Evolutionary conservation across 1,284 basidiomycete genomes (phyloP), one percentile per base, ranked within the genome.

Genomic region (Fistulinella cinereoalba): DNA sequence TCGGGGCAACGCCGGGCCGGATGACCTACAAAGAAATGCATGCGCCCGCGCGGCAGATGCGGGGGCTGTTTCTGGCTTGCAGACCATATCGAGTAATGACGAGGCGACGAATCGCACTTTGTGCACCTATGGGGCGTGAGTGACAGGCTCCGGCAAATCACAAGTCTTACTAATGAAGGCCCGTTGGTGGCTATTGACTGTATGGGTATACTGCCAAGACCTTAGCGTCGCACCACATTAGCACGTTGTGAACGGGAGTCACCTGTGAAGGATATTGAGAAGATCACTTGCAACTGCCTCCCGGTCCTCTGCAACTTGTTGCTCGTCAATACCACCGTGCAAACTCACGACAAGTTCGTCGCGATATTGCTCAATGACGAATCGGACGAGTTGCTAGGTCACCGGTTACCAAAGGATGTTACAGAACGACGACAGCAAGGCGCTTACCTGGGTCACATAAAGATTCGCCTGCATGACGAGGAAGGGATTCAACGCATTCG

Each of bases 71-170:
- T 90, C 81, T 51, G 82, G 85, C 66, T 87, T 88, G 44, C 84
- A 76, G 38, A 94, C 84, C n/a, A 86, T 82, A 62, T 94, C 91
- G 49, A 94, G 74, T 41, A 94, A 71, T 3, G 88, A 92, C 19
- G 88, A 92, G 12, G 91, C 91, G 18, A 93, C 88, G 62, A 92
- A 92, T 46, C 91, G 83, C 49, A 93, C 88, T 75, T 93, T 93
- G 64, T 88, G 84, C 13, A 93, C 88, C 82, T 77, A 43, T 27
- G 38, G 21, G 31, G n/a, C 41, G 38, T 56, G n/a, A n/a, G n/a
- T n/a, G n/a, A n/a, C 37, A 51, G 33, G 19, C 18, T 4, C 25
- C 27, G 8, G 19, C 28, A 41, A 4, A 13, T 9, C 11, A 10
- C 5, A 28, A 42, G 24, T 56, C 77, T 64, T 52, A 85, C 87